Base-by-base conservation (phyloP, 2,329 filamentous ascomycete genomes). In the Parafenestella ontariensis region DNA sequence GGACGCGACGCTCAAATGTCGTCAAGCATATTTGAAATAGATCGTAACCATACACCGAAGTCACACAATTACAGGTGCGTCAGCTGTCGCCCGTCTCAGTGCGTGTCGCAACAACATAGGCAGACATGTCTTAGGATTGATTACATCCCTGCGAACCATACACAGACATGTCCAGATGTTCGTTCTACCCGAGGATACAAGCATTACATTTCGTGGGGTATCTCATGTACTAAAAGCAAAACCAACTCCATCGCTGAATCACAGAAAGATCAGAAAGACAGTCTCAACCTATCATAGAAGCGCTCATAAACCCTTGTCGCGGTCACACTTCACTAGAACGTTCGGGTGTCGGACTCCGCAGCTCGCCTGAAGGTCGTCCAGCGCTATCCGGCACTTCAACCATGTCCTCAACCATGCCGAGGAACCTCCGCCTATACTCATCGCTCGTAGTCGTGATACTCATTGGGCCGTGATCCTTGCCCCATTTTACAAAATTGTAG, bases 401-500 rank as follows among this genome's bases (percentile, higher is more conserved):
- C 57, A 76, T 72, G 9, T 62, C 58, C 28, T 79, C 73, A 6
- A 84, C 77, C 83, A 86, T 84, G 7, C 73, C 67, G 33, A 85
- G 61, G 55, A 86, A 86, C 41, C 83, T 78, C 59, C 82, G 73
- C 13, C 87, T 79, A 65, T 92, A 92, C 74, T 92, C 89, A 0
- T 80, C 77, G 9, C 87, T 84, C 5, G 85, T 84, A 0, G 89
- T 88, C 0, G 89, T 92, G 49, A 92, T 89, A 55, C 85, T 89
- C 89, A 92, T 92, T 0, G 85, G 88, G 0, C 88, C 89, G 62
- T 88, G 82, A 2, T 82, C 77, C 28, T 84, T 85, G 24, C 91
- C 77, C 47, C 60, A 64, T 52, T 74, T 72, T 15, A 76, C 20
- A 11, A 82, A 64, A 64, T 91, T 91, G 64, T 87, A 89, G 0